Evolutionary conservation across 2,329 filamentous ascomycete genomes (phyloP), one percentile per base, ranked within the genome.

Genomic region (Pezicula neosporulosa): DNA sequence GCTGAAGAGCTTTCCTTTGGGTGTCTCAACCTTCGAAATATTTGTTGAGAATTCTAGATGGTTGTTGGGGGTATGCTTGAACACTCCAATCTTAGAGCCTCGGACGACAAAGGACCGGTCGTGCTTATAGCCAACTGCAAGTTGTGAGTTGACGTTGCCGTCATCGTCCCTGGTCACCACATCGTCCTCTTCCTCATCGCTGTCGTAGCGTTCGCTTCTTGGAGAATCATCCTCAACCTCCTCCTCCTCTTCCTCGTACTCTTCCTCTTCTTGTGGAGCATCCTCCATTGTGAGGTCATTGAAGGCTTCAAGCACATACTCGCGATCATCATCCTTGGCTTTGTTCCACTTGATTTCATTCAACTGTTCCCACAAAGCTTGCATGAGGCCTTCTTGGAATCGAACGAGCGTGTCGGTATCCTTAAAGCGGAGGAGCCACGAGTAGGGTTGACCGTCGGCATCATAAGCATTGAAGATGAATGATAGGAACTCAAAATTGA

Each of bases 391-490:
- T 62, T 96, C 87, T 67, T 99, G 94, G 68, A 99, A 97, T 27
- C 81, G 80, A 67, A 96, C 91, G 48, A 95, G 77, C 0, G 86
- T 85, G 18, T 83, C 75, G 60, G 91, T 87, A 59, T 96, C 88
- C 63, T 87, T 90, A 75, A 99, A 99, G 13, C 92, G 86, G 35
- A 99, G 75, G 13, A 99, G 80, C 93, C 94, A 99, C 1, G 94
- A 99, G 68, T 92, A 95, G 4, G 94, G 93, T 2, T 88, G 89
- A 2, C 92, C 90, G 69, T 97, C 90, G 35, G 86, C 80, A 13
- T 87, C 82, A 68, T 96, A 97, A 67, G 97, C 91, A 65, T 99
- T 99, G 80, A 99, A 99, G 64, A 99, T 97, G 68, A 97, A 97
- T 0, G 93, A 97, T n/a, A 96, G 78, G 63, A 93, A 97, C 69